Evolutionary conservation across 352 stramenopile genomes (phyloP).

Genomic region (Thalassiosira livingstoniorum): DNA sequence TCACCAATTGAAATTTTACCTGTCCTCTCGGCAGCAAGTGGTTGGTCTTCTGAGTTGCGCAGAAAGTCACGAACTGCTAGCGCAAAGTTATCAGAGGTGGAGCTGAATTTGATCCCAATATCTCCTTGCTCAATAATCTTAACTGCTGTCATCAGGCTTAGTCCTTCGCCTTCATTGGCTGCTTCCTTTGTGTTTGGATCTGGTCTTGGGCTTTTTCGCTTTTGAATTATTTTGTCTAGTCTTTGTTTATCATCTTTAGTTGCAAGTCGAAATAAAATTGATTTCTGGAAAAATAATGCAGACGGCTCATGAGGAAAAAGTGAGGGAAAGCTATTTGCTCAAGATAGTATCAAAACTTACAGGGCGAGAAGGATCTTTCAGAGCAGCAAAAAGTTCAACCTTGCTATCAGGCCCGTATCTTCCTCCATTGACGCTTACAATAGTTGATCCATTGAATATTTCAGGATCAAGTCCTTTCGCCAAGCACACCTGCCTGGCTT

Average conservation of each 20-base stretch:
- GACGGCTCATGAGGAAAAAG: not conserved
- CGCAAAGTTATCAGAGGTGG: conserved; percentile 66
- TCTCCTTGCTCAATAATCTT: conserved; percentile 54
- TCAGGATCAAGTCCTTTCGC: conserved; percentile 77
- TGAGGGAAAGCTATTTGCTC: not conserved
- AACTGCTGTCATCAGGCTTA: conserved; percentile 38
- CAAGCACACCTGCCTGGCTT: conserved; percentile 79
- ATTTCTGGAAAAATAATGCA: conserved; percentile 54
- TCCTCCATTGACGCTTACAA: conserved; percentile 82
- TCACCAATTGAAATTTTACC: conserved; percentile 64
- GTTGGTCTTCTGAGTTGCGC: conserved; percentile 58
- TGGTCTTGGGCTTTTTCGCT: conserved; percentile 14
- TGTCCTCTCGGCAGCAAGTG: conserved; percentile 59
- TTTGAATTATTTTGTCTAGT: conserved; percentile 69
- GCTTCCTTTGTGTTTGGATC: conserved; percentile 20
- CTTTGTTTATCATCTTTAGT: conserved; percentile 68
- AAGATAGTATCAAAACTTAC: conserved; percentile 11
- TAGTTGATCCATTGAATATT: conserved; percentile 80
- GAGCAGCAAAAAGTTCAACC: conserved; percentile 75
- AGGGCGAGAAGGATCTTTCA: conserved; percentile 79
- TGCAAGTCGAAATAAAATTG: conserved; percentile 81
- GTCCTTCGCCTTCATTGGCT: conserved; percentile 14
- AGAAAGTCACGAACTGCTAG: conserved; percentile 72
- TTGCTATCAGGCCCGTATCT: conserved; percentile 63
- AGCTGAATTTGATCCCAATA: conserved; percentile 80